Evolutionary conservation across 257 asterid genomes (phyloP).

Genomic region (Solanum medicagineum): DNA sequence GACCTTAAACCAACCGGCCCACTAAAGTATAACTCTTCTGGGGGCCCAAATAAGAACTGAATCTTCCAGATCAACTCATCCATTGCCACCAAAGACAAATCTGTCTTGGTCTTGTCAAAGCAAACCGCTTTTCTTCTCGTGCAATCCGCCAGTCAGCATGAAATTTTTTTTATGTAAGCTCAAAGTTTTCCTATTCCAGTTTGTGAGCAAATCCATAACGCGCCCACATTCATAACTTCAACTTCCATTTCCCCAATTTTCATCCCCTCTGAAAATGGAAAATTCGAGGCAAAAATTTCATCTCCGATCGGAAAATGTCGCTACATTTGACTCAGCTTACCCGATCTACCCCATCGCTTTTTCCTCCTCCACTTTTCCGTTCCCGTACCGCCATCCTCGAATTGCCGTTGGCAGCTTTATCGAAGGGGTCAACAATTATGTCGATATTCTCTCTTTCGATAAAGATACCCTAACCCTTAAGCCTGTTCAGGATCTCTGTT

Average conservation of each 20-base stretch:
- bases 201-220: not conserved
- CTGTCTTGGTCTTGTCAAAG: not conserved
- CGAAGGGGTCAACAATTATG: slow-evolving; percentile 65
- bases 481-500: slow-evolving; percentile 44
- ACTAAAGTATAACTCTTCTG: not conserved
- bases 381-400: slow-evolving; percentile 25
- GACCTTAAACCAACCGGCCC: not conserved
- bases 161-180: not conserved
- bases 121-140: not conserved
- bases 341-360: slow-evolving; percentile 77
- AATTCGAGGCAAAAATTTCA: slow-evolving; percentile 34
- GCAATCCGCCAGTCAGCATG: not conserved
- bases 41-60: not conserved
- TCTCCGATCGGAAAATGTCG: slow-evolving; percentile 30
- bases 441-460: slow-evolving; percentile 66
- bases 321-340: slow-evolving; percentile 39
- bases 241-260: not conserved
- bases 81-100: not conserved
- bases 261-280: slow-evolving; percentile 16
- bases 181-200: not conserved
- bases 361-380: slow-evolving; percentile 20
- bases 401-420: slow-evolving; percentile 73
- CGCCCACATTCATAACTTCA: not conserved
- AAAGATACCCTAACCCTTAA: slow-evolving; percentile 40
- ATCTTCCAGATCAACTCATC: not conserved